Percentiles rank a stretch among this genome's conserved stretches.
Evolutionary conservation across 1,284 basidiomycete genomes (phyloP).

Genomic region (Irpex sp.): DNA sequence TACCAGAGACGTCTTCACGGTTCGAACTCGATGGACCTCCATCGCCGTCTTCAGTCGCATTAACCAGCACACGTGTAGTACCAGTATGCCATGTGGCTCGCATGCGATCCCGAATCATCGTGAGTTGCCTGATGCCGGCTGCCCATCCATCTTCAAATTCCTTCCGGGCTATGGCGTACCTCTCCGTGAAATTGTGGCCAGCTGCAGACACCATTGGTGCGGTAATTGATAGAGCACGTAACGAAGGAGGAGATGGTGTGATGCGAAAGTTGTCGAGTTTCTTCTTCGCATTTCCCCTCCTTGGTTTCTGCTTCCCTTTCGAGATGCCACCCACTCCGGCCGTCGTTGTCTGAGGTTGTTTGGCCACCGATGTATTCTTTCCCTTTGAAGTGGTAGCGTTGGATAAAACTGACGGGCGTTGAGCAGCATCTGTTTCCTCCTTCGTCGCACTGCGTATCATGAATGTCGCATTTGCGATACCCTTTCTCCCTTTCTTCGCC

Average conservation of each 20-base stretch:
- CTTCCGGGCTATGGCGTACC: slow-evolving; percentile 31
- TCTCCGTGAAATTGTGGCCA: slow-evolving; percentile 20
- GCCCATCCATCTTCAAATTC: slow-evolving; percentile 59
- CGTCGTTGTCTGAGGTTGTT: neutral
- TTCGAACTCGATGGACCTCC: neutral
- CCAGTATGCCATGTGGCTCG: slow-evolving; percentile 43
- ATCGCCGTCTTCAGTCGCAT: neutral
- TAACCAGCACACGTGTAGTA: slow-evolving; percentile 35
- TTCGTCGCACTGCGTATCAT: slow-evolving; percentile 37
- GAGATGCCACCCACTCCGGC: neutral
- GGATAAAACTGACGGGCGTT: neutral
- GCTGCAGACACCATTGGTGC: slow-evolving; percentile 22
- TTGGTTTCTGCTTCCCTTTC: slow-evolving; percentile 3
- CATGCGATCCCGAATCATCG: slow-evolving; percentile 35
- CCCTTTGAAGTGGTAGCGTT: neutral
- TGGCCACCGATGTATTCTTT: neutral
- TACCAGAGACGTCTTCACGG: neutral
- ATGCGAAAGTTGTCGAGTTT: slow-evolving; percentile 28
- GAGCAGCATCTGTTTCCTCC: neutral
- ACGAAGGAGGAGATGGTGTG: slow-evolving; percentile 34
- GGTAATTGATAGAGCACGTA: slow-evolving; percentile 38
- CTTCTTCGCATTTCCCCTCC: slow-evolving; percentile 5
- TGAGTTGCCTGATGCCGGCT: slow-evolving; percentile 45
- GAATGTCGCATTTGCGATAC: slow-evolving; percentile 50
- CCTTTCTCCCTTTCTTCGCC: slow-evolving; percentile 39